These are phyloP conservation scores for Pseudogymnoascus destructans DNA, from an alignment of 2,329 filamentous ascomycete species.

Conservation along the genomic window DNA sequence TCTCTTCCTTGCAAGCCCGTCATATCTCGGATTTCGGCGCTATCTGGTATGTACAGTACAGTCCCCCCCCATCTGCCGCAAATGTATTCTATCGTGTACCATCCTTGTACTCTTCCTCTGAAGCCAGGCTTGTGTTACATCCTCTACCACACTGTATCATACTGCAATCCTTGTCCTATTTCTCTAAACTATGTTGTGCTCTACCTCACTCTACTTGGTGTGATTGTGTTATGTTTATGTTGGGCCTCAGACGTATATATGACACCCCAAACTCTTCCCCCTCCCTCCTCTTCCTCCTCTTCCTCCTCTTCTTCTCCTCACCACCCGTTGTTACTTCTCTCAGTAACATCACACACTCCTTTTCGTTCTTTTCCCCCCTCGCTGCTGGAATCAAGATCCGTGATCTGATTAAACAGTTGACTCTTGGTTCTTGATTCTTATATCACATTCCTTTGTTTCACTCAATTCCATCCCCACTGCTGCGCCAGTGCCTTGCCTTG, in stretches of 20 bases:
- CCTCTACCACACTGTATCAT: background rate
- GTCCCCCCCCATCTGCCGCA: background rate
- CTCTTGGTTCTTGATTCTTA: background rate
- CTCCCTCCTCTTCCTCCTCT: background rate
- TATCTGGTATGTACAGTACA: background rate
- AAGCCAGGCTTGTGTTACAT: background rate
- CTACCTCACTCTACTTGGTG: conserved; percentile 1
- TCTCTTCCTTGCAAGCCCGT: background rate
- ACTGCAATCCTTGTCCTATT: background rate
- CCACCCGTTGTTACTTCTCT: background rate
- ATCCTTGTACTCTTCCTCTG: background rate
- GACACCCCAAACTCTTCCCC: background rate
- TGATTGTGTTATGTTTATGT: background rate
- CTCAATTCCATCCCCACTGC: background rate
- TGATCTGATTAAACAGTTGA: conserved; percentile 9
- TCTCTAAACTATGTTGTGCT: background rate
- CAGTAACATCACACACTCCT: conserved; percentile 11
- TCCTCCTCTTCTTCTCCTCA: conserved; percentile 4
- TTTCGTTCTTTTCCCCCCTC: conserved; percentile 15
- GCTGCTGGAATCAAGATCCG: conserved; percentile 8
- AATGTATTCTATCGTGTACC: background rate
- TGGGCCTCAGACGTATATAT: background rate
- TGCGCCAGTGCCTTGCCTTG: conserved; percentile 6
- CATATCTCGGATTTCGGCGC: background rate
- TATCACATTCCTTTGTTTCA: background rate